Evolutionary conservation across 176 grass and related monocot species (phyloP).

Genomic region (Oryza nivara): DNA sequence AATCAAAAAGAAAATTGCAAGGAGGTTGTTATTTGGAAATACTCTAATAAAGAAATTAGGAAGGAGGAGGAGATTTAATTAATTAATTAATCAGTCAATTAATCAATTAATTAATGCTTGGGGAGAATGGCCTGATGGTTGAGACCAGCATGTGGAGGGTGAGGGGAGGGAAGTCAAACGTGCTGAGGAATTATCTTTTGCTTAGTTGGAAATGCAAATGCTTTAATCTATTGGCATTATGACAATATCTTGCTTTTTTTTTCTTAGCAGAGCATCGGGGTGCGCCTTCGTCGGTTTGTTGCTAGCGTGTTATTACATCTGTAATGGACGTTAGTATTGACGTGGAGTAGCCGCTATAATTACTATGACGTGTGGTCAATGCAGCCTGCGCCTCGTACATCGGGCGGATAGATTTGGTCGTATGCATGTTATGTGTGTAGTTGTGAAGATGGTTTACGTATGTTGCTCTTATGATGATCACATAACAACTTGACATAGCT

Average conservation of each 20-base stretch:
- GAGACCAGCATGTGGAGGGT: slow-evolving; percentile 49
- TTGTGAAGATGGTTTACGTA: background rate
- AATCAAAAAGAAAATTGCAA: slow-evolving; percentile 11
- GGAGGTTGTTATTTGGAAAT: slow-evolving; percentile 35
- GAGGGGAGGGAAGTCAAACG: slow-evolving; percentile 49
- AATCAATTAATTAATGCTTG: slow-evolving; percentile 38
- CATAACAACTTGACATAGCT: background rate
- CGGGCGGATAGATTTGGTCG: too few species aligned
- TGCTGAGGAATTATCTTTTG: background rate
- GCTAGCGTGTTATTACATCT: background rate
- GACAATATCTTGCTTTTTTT: background rate
- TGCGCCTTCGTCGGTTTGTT: background rate
- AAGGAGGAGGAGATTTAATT: background rate
- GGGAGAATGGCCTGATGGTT: slow-evolving; percentile 10
- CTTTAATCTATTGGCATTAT: background rate
- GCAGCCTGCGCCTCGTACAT: too few species aligned
- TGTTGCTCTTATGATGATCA: background rate
- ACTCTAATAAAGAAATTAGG: slow-evolving; percentile 22
- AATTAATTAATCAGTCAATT: slow-evolving; percentile 4
- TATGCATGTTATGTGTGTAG: background rate
- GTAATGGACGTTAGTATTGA: too few species aligned
- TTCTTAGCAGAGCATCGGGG: background rate
- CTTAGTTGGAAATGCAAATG: slow-evolving; percentile 29
- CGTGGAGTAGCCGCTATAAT: too few species aligned
- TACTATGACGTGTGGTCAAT: too few species aligned